Evolutionary conservation across 164 flowering plant genomes (phyloP).

Genomic region (Nymphaea thermarum): DNA sequence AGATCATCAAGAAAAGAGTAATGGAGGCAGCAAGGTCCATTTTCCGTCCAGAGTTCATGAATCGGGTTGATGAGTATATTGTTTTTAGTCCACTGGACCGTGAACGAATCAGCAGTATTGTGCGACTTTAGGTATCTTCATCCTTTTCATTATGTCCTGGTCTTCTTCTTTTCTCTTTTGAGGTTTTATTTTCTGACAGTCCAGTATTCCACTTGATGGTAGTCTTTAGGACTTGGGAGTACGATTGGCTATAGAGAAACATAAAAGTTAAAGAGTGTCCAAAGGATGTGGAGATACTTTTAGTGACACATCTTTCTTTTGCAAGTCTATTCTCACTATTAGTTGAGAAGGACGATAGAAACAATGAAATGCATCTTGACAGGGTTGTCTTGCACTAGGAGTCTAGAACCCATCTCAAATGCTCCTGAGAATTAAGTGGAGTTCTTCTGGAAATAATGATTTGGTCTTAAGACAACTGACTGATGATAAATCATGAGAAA

Average conservation of each 20-base stretch:
- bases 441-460: no score
- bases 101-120: constrained; percentile 73
- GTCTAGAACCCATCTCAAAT: no score
- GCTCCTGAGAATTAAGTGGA: no score
- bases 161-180: background rate
- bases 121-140: constrained; percentile 61
- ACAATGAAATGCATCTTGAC: no score
- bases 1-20: constrained; percentile 70
- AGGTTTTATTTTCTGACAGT: background rate
- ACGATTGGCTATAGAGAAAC: background rate
- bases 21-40: constrained; percentile 90
- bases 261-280: background rate
- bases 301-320: no score
- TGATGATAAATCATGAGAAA: background rate
- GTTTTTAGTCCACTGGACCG: constrained; percentile 92
- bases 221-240: background rate
- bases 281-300: no score
- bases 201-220: background rate
- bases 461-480: no score
- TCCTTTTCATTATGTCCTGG: background rate
- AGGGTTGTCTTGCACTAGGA: no score
- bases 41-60: constrained; percentile 98
- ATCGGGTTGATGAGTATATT: constrained; percentile 90
- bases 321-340: no score
- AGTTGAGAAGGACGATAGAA: no score